A percentile compares a stretch with the other conserved stretches of the same genome.
Evolutionary conservation across 164 flowering plant species (phyloP).

Genomic region (Litsea cubeba): DNA sequence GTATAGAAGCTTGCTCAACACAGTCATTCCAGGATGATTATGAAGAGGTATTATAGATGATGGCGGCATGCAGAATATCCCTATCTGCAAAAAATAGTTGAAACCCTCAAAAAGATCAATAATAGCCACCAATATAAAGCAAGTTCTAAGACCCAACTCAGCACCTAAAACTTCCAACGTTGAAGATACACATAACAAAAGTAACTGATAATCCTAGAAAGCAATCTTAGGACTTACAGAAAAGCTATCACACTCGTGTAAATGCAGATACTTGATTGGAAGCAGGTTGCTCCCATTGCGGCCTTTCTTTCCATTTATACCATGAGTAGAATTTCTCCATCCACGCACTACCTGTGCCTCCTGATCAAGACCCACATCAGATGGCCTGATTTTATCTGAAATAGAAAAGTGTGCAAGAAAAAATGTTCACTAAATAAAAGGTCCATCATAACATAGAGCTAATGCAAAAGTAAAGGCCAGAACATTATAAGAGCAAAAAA

Average conservation of each 20-base stretch:
- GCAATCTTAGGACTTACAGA: slow-evolving; percentile 49
- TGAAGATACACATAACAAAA: not conserved
- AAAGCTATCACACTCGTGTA: slow-evolving; percentile 80
- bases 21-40: slow-evolving; percentile 99
- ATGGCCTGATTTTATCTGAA: slow-evolving; percentile 82
- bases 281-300: slow-evolving; percentile 61
- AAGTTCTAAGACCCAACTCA: not conserved
- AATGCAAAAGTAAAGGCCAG: not conserved
- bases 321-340: slow-evolving; percentile 47
- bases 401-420: slow-evolving; percentile 15
- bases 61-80: slow-evolving; percentile 97
- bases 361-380: slow-evolving; percentile 92
- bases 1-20: slow-evolving; percentile 89
- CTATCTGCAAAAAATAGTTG: slow-evolving; percentile 51
- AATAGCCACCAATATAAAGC: slow-evolving; percentile 2
- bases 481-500: not conserved
- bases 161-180: not conserved
- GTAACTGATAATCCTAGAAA: not conserved
- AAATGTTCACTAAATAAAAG: not conserved
- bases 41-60: slow-evolving; percentile 91
- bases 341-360: slow-evolving; percentile 67
- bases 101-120: not conserved
- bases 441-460: not conserved
- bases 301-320: slow-evolving; percentile 34
- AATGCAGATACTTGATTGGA: slow-evolving; percentile 73